Evolutionary conservation across 306 rosid species (phyloP).

Genomic region (Inga leiocalycina): DNA sequence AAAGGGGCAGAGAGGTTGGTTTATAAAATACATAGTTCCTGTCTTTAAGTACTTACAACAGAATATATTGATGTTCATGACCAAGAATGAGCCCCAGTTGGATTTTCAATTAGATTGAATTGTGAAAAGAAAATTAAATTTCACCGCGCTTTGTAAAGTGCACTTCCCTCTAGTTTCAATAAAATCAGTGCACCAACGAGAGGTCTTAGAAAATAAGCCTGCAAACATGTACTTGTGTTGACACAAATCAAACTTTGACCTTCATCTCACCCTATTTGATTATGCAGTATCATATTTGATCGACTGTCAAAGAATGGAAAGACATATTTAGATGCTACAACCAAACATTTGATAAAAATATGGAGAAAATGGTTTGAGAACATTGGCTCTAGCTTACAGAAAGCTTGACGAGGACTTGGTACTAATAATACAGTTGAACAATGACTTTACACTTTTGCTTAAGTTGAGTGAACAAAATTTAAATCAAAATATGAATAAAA

Average conservation of each 20-base stretch:
- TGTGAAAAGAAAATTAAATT: constrained; percentile 14
- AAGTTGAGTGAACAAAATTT: too few relatives aligned
- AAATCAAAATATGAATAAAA: too few relatives aligned
- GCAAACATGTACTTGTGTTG: constrained; percentile 6
- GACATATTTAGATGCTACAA: constrained; percentile 66
- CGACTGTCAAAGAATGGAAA: constrained; percentile 82
- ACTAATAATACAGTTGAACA: too few relatives aligned
- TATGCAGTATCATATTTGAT: constrained; percentile 87
- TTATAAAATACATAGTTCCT: constrained; percentile 27
- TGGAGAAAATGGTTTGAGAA: constrained; percentile 94
- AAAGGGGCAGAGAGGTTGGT: constrained; percentile 99
- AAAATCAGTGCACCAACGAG: constrained; percentile 3
- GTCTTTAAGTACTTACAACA: constrained; percentile 7
- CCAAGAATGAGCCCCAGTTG: constrained; percentile 18
- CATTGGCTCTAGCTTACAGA: constrained; percentile 85
- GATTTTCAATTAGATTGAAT: constrained; percentile 18
- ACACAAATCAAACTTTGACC: constrained; percentile 20
- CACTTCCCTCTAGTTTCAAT: constrained; percentile 9
- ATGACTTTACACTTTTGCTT: too few relatives aligned
- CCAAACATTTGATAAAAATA: constrained; percentile 87
- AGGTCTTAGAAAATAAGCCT: constrained; percentile 23
- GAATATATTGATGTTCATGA: constrained; percentile 24
- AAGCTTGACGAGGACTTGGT: constrained; percentile 82
- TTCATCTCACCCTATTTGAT: constrained; percentile 35
- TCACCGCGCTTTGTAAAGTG: constrained; percentile 23